These are phyloP conservation scores for Penicillium ochrochloron DNA, from an alignment of 495 filamentous ascomycete genomes.

Conservation along the genomic window DNA sequence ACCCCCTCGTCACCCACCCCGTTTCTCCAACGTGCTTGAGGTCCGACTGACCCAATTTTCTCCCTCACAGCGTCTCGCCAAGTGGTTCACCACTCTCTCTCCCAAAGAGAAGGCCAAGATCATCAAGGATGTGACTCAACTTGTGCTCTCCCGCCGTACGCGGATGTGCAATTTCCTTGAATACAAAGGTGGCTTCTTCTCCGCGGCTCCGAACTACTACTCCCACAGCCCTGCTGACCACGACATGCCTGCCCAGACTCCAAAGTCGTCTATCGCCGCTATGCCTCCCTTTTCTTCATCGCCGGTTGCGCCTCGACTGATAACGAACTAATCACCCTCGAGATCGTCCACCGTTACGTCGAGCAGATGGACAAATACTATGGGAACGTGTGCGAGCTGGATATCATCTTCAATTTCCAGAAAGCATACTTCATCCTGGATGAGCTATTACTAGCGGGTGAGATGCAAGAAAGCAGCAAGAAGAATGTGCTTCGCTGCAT, in stretches of 20 bases:
- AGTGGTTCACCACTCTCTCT: conserved; percentile 99
- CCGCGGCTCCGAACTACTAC: conserved; percentile 15
- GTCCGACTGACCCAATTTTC: conserved; percentile 39
- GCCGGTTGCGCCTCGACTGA: conserved; percentile 92
- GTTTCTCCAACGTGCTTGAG: conserved; percentile 35
- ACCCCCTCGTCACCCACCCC: conserved; percentile 52
- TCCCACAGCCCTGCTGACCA: conserved; percentile 23
- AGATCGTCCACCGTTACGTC: conserved; percentile 98
- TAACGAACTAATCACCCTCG: conserved; percentile 97
- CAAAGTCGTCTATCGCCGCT: conserved; percentile 98
- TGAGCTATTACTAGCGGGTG: conserved; percentile 91
- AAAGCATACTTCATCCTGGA: conserved; percentile 99
- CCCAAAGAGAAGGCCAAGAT: conserved; percentile 99
- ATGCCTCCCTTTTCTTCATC: conserved; percentile 99
- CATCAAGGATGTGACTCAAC: conserved; percentile 98
- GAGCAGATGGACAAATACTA: conserved; percentile 99
- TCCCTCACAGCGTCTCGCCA: conserved; percentile 80
- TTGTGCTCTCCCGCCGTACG: conserved; percentile 91
- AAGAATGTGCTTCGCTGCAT: conserved; percentile 97
- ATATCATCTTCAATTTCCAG: conserved; percentile 99
- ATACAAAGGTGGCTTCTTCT: conserved; percentile 77
- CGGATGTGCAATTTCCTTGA: conserved; percentile 99
- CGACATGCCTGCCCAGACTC: conserved; percentile 63
- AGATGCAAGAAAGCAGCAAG: conserved; percentile 99
- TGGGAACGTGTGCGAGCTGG: conserved; percentile 98